Conservation (phyloP, 148 eudicot genomes). For the Tetragonia tetragonoides region DNA sequence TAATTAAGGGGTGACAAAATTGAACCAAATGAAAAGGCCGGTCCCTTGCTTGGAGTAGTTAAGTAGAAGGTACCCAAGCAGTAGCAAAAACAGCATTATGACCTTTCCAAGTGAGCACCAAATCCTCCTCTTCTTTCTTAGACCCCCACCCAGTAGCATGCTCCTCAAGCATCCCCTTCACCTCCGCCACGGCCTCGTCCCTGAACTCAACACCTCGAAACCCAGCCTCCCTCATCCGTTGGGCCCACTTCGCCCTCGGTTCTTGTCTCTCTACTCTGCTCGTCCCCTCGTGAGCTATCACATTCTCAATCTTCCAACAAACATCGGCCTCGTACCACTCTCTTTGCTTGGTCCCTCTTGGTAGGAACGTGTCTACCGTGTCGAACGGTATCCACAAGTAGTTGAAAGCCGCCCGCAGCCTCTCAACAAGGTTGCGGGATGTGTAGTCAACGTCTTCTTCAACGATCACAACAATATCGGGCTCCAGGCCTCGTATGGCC, state of each 20-base stretch:
- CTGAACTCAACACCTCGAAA: conserved; percentile 48
- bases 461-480: conserved; percentile 50
- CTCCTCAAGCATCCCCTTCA: conserved; percentile 78
- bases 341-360: conserved; percentile 64
- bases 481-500: conserved; percentile 49
- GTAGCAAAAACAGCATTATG: conserved; percentile 92
- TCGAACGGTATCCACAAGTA: conserved; percentile 96
- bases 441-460: conserved; percentile 88
- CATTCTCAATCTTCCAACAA: conserved; percentile 85
- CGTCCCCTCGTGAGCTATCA: conserved; percentile 62
- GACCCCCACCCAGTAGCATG: conserved; percentile 97
- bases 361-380: conserved; percentile 74
- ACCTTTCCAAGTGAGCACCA: conserved; percentile 95
- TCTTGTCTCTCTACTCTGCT: conserved; percentile 77
- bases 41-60: not conserved
- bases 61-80: conserved; percentile 61
- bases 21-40: too few species aligned
- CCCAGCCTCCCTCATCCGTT: conserved; percentile 56
- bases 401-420: conserved; percentile 72
- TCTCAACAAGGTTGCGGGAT: conserved; percentile 41
- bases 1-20: too few species aligned
- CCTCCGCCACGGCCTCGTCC: conserved; percentile 59
- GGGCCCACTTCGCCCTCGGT: conserved; percentile 57
- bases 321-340: conserved; percentile 90
- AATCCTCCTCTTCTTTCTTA: conserved; percentile 80